Base-by-base conservation (phyloP, 805 yeast species). In the Wickerhamomyces silvicola region DNA sequence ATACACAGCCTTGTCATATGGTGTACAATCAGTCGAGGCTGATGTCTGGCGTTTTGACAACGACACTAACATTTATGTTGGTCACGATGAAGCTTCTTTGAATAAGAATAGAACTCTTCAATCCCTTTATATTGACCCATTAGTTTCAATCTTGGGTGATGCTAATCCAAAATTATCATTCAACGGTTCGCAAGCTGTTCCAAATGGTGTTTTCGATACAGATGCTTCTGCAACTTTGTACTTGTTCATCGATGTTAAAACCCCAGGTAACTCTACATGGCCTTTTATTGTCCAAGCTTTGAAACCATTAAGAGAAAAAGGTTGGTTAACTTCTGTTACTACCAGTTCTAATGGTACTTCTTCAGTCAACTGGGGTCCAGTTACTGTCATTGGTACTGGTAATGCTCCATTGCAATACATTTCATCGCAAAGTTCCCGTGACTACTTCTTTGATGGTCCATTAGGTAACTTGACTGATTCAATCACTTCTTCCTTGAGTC, bases 381-480 rank as follows among this genome's bases (percentile, higher is more conserved):
- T 82, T 11, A 70, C 82, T 1, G 63, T 81, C 9, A 67, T 82
- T 13, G 71, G 80, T 20, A 82, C 90, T 0, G 92, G 92, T 5
- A 72, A 79, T 45, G 66, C 76, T 14, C 87, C 88, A 2, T 46
- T 52, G 27, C 70, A 60, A 13, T 48, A 22, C 13, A 40, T 52
- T 14, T 54, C 61, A 13, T 16, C 44, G 9, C 46, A 21, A 45
- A 62, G 28, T 62, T 65, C 54, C 44, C 64, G 56, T 31, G 41
- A 45, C 14, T 43, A 38, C 30, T 78, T 75, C 43, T 56, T 60
- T 23, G 84, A 78, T 50, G 80, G 72, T 5, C 75, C 78, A 3
- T 57, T 77, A 31, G 15, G 21, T 4, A 23, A 24, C 5, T 36
- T 49, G 33, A 40, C 34, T 19, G 51, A 42, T 37, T 60, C 52